Conservation (phyloP, 192 early-diverging fungal genomes). For the Spizellomyces sp. region DNA sequence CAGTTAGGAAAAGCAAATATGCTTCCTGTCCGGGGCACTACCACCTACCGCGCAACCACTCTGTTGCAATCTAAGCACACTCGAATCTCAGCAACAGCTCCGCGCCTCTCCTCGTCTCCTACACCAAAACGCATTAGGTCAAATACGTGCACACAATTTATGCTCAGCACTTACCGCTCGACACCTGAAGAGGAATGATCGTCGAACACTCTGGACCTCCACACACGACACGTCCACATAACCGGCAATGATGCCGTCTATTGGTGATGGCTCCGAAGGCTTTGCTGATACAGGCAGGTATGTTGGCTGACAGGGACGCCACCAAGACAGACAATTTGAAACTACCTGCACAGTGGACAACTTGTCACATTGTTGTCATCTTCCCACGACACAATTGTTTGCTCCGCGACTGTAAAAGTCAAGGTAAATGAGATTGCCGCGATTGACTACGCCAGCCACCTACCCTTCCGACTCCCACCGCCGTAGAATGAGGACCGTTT, state of each 20-base stretch:
- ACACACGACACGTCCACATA: constrained; percentile 55
- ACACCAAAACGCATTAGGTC: too few species aligned
- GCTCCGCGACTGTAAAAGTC: constrained; percentile 35
- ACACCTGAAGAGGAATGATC: constrained; percentile 2
- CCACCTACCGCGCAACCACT: constrained; percentile 35
- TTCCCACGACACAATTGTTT: constrained; percentile 52
- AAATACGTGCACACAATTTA: too few species aligned
- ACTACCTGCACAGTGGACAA: constrained; percentile 49
- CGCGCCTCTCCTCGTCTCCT: too few species aligned
- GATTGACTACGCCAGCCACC: background rate
- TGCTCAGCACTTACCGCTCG: background rate
- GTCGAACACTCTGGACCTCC: constrained; percentile 30
- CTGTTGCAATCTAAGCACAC: constrained; percentile 42
- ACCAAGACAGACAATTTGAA: too few species aligned
- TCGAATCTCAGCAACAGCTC: constrained; percentile 20
- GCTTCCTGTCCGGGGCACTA: too few species aligned
- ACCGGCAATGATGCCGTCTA: constrained; percentile 56
- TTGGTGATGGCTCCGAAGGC: constrained; percentile 40
- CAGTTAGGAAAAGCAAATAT: background rate
- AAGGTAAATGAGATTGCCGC: too few species aligned
- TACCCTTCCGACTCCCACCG: background rate
- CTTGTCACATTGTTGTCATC: constrained; percentile 40
- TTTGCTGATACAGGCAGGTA: constrained; percentile 8
- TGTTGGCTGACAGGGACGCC: too few species aligned
- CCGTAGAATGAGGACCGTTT: background rate